phyloP scores from a whole-genome alignment of 208 protist species.

The Plasmodiophora brassicae region DNA sequence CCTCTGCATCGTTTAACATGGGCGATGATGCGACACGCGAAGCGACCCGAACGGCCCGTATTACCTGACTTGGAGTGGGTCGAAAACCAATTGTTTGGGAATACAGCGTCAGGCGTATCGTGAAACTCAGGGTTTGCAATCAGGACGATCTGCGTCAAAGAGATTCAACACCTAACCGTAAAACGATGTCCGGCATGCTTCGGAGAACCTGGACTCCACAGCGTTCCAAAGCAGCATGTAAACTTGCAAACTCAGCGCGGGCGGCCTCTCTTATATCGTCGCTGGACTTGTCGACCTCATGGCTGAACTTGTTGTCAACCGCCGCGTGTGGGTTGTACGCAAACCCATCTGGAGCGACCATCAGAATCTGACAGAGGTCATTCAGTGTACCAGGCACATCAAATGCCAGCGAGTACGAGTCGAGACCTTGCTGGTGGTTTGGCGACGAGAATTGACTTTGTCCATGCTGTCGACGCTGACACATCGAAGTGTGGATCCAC shows the following conservation, averaged over 20 bases:
- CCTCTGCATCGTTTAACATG: no score
- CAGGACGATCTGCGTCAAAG: not conserved
- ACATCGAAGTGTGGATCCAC: not conserved
- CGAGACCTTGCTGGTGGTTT: not conserved
- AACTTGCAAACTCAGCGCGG: not conserved
- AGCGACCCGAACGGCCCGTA: not conserved
- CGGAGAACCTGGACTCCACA: not conserved
- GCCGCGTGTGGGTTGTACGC: not conserved
- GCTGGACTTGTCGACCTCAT: not conserved
- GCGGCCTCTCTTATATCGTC: not conserved
- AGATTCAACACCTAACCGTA: not conserved
- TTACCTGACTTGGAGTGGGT: not conserved
- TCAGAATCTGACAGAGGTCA: not conserved
- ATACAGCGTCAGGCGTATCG: not conserved
- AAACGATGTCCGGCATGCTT: not conserved
- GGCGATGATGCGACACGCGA: no score
- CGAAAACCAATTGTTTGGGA: conserved; percentile 29
- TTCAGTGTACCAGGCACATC: not conserved
- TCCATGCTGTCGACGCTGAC: not conserved
- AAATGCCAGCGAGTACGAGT: not conserved
- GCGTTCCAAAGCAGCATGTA: not conserved
- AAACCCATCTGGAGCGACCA: not conserved
- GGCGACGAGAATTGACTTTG: not conserved
- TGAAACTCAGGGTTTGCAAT: not conserved
- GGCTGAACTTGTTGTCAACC: not conserved